These are phyloP conservation scores for Hymenochaete sp. DNA, from an alignment of 1,284 basidiomycete species.

Conservation along the genomic window DNA sequence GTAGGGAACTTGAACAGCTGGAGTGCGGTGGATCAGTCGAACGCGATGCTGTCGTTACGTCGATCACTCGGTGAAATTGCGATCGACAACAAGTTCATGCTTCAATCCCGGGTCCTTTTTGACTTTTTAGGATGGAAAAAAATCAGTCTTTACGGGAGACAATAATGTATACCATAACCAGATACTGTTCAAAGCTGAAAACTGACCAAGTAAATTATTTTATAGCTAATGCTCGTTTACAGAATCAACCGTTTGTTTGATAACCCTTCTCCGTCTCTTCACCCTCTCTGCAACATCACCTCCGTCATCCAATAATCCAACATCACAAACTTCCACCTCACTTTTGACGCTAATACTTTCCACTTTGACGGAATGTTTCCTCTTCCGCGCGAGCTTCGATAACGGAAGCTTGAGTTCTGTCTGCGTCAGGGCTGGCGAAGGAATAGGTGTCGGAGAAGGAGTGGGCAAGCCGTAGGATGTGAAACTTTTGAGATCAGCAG, in stretches of 20 bases:
- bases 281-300: slow-evolving; percentile 19
- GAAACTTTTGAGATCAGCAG: slow-evolving; percentile 44
- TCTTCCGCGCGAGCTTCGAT: background rate
- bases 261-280: slow-evolving; percentile 18
- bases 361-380: slow-evolving; percentile 11
- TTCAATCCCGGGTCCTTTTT: no score
- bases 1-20: background rate
- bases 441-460: slow-evolving; percentile 22
- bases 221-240: no score
- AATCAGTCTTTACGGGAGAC: no score
- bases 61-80: no score
- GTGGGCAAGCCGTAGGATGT: slow-evolving; percentile 35
- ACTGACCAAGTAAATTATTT: no score
- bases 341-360: slow-evolving; percentile 2
- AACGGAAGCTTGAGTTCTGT: slow-evolving; percentile 1
- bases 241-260: no score
- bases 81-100: no score
- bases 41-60: no score
- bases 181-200: no score
- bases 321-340: background rate
- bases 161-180: no score
- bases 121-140: no score
- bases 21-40: no score
- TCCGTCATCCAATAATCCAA: background rate
- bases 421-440: slow-evolving; percentile 20